Percentiles rank a stretch among this genome's conserved stretches.
Evolutionary conservation across 345 rosid genomes (phyloP).

Genomic region (Eucalyptus erythrocorys): DNA sequence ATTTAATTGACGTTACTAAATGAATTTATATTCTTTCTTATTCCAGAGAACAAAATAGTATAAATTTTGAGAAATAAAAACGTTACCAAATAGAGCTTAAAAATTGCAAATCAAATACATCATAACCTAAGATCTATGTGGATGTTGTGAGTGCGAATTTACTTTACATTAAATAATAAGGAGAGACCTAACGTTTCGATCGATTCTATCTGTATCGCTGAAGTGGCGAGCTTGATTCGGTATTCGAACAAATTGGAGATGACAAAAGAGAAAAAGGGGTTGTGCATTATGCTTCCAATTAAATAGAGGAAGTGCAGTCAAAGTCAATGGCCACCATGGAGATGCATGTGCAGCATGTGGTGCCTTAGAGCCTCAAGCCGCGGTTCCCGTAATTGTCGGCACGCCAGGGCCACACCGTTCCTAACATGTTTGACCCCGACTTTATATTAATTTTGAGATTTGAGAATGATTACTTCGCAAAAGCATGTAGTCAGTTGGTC

Average conservation of each 20-base stretch:
- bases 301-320: not conserved
- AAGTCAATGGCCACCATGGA: not conserved
- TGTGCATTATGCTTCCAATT: not conserved
- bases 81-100: not conserved
- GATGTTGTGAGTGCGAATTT: not conserved
- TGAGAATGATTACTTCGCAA: not conserved
- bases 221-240: not conserved
- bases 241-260: not conserved
- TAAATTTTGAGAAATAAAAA: accelerated
- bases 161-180: not conserved
- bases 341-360: not conserved
- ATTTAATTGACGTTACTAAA: accelerated
- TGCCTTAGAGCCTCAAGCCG: not conserved
- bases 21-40: accelerated
- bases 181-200: not conserved
- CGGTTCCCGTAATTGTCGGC: not conserved
- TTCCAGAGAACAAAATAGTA: accelerated
- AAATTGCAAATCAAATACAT: not conserved
- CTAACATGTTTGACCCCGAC: not conserved
- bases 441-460: not conserved
- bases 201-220: not conserved
- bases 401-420: not conserved
- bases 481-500: not conserved
- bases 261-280: not conserved
- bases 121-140: not conserved